Evolutionary conservation across 1,284 basidiomycete genomes (phyloP), one percentile per base, ranked within the genome.

Genomic region (Heliocybe sulcata): DNA sequence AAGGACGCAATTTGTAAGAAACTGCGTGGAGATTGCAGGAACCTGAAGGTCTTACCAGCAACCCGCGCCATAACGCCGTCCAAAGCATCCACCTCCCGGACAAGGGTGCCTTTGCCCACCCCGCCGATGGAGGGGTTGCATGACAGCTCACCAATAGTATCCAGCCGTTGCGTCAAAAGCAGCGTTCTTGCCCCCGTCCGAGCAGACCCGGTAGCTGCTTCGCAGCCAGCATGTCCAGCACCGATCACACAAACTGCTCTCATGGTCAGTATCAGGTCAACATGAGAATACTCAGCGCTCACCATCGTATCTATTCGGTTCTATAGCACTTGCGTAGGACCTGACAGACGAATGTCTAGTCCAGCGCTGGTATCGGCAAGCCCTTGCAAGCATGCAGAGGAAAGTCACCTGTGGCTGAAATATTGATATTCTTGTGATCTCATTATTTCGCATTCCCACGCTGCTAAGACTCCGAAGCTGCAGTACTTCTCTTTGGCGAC

Each of bases 141-240:
- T 19, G 92, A 94, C 62, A 95, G 77, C 64, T 93, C 92, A 35
- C 93, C 93, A 35, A 95, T 81, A 1, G 85, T 93, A 52, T 87
- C 82, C 20, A 88, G 66, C 54, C 80, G 85, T 63, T 93, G 90
- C 0, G 93, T 95, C 53, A 96, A 69, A 2, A 96, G 75, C 2
- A 93, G 61, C 0, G 93, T 94, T 57, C 79, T 75, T 1, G 92
- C 90, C 1, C 92, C 91, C 0, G 86, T 83, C 31, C 93, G 76
- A 1, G 93, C 91, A 10, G 92, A 81, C 2, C 86, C 92, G 10
- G 92, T 82, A 0, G 93, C 92, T 1, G 93, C 92, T 68, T 96
- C 93, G 61, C 90, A 92, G 1, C 92, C 92, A 27, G 93, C 93
- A 73, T 95, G 92, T 1, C 93, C 92, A 6, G 88, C 93, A n/a